Evolutionary conservation across 2,329 filamentous ascomycete genomes (phyloP), one percentile per base, ranked within the genome.

Genomic region (Aquanectria penicillioides): DNA sequence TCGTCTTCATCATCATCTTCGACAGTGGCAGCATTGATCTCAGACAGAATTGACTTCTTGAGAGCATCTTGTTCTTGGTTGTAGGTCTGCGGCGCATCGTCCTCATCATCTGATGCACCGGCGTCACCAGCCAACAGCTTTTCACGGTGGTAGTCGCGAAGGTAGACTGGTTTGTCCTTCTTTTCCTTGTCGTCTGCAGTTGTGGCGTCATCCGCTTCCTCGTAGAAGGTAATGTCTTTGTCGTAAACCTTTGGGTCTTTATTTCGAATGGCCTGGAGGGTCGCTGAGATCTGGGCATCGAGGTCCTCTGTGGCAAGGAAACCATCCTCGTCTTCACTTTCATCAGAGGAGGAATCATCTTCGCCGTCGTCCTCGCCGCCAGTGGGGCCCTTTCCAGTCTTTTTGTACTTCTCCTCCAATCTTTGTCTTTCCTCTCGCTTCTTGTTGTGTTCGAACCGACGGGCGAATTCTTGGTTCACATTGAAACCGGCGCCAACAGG

Each of bases 211-310:
- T 86, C 84, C 5, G 90, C 86, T 11, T 88, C 81, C 34, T 82
- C 80, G 77, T 94, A 97, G 78, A 98, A 98, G 15, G 85, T 93
- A 64, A 84, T 83, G 28, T 89, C 84, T 61, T 87, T 84, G 75
- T 98, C 91, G 80, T 97, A 97, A 47, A 99, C 88, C 49, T 91
- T 85, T 23, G 95, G 95, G 70, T 99, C 95, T 75, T 97, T 98
- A 70, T 86, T 90, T 68, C 89, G 89, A 71, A 99, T 94, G 36
- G 95, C 95, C 63, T 92, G 84, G 18, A 99, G 83, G 0, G 94
- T 97, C 20, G 90, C 93, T 41, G 89, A 89, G 66, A 98, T 97
- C 71, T 97, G 89, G 12, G 88, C 86, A 74, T 99, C 95, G 37
- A 98, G 83, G 28, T 89, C 89, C 71, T 91, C 89, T 13, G 94